Base-by-base conservation (phyloP, 2,329 filamentous ascomycete genomes). In the Thelonectria rubi region DNA sequence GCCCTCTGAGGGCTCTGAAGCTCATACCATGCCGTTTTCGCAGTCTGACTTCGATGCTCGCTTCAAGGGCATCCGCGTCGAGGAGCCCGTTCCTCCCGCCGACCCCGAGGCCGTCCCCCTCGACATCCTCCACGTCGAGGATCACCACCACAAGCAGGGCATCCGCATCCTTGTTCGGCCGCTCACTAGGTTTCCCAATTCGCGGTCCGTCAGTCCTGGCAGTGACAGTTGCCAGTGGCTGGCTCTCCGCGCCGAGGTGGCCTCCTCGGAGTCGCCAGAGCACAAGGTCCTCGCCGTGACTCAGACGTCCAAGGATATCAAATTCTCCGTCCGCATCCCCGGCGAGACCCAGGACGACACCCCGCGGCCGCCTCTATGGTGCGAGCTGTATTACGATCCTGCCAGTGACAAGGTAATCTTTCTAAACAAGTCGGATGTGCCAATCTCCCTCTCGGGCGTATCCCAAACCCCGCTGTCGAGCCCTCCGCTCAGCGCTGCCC, bases 371-470 rank as follows among this genome's bases (percentile, higher is more conserved):
- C 79, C 82, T 5, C 68, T 87, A n/a, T 86, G 82, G 82, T 87
- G 84, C 71, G 84, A 87, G 72, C 76, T 88, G 37, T 87, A 86
- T 67, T 87, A 87, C 66, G 83, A 87, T 72, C 84, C 85, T 15
- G 77, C 80, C 64, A 86, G 84, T 74, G 85, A 87, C 71, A 82
- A 83, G 71, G 80, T 86, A 66, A 84, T 87, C 60, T 79, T 87
- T 24, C 72, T 81, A 53, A 88, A 87, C 72, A 80, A 78, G 59
- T 86, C 84, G 15, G 82, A 86, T 39, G 77, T 82, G 2, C 84
- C 85, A 45, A 82, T 87, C 55, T 76, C 76, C 21, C 76, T 88
- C 30, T 78, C 79, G 18, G 78, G 81, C 54, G 69, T 82, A 54
- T 83, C 81, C 18, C 75, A 79, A 58, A 73, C 75, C 30, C 74